A percentile compares a stretch with the other conserved stretches of the same genome.
phyloP scores from a whole-genome alignment of 768 basidiomycete genomes.

The Leccinellum rugosiceps region DNA sequence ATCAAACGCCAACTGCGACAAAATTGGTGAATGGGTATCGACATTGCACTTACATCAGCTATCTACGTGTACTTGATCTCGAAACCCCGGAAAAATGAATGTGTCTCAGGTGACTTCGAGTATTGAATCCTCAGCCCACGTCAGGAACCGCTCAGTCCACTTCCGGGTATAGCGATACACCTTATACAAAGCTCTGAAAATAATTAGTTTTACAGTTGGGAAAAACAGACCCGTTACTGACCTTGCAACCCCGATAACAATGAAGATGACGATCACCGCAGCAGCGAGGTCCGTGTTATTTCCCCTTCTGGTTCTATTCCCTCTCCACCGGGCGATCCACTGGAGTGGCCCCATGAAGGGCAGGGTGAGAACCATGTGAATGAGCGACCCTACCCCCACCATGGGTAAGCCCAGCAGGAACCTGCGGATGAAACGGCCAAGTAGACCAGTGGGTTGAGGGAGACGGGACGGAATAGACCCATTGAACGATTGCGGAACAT shows the following conservation, averaged over 20 bases:
- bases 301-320: conserved; percentile 49
- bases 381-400: conserved; percentile 71
- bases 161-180: conserved; percentile 65
- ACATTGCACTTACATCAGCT: conserved; percentile 2
- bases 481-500: conserved; percentile 13
- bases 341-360: conserved; percentile 67
- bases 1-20: conserved; percentile 69
- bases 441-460: conserved; percentile 41
- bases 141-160: conserved; percentile 55
- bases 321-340: conserved; percentile 64
- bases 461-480: conserved; percentile 14
- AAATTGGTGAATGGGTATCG: conserved; percentile 53
- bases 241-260: conserved; percentile 64
- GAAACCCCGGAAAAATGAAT: conserved; percentile 6
- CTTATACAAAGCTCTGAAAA: conserved; percentile 60
- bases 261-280: conserved; percentile 57
- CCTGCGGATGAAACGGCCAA: conserved; percentile 60
- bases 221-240: conserved; percentile 26
- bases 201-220: conserved; percentile 2
- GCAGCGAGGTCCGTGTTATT: conserved; percentile 62
- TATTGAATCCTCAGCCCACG: conserved; percentile 77
- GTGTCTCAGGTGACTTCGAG: conserved; percentile 59
- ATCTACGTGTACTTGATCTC: conserved; percentile 17
- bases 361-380: conserved; percentile 66
- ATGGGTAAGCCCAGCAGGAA: conserved; percentile 76